phyloP scores from a whole-genome alignment of 208 protist species.

The Leptomonas seymouri region DNA sequence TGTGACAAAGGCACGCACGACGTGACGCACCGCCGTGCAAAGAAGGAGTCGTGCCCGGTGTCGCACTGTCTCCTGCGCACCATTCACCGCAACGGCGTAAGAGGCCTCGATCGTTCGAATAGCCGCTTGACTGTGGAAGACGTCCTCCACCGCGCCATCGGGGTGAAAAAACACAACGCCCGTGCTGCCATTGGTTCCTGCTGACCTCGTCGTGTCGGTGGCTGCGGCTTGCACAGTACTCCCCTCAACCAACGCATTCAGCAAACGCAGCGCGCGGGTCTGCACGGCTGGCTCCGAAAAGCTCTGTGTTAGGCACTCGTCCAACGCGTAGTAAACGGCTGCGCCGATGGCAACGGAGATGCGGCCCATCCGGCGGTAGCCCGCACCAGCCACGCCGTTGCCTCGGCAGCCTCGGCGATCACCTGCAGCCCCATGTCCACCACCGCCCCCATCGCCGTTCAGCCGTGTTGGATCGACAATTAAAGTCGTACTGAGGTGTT shows the following conservation, averaged over 20 bases:
- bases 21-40: constrained; percentile 17
- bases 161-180: constrained; percentile 2
- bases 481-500: constrained; percentile 34
- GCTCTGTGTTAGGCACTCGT: constrained; percentile 42
- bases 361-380: constrained; percentile 16
- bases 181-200: background rate
- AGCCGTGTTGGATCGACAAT: constrained; percentile 32
- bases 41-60: constrained; percentile 18
- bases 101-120: constrained; percentile 53
- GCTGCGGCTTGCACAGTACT: background rate
- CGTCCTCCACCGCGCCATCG: constrained; percentile 17
- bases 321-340: constrained; percentile 41
- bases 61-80: constrained; percentile 40
- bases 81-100: constrained; percentile 41
- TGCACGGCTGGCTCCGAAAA: constrained; percentile 43
- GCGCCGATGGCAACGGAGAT: constrained; percentile 10
- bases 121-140: constrained; percentile 41
- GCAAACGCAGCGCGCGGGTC: constrained; percentile 42
- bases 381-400: background rate
- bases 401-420: constrained; percentile 3
- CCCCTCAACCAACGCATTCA: constrained; percentile 38
- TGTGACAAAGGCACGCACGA: constrained; percentile 27
- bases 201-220: background rate
- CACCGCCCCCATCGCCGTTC: constrained; percentile 1
- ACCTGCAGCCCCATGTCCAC: background rate